A percentile compares a stretch with the other conserved stretches of the same genome.
Conservation (phyloP, 345 rosid genomes). For the Erucastrum elatum region DNA sequence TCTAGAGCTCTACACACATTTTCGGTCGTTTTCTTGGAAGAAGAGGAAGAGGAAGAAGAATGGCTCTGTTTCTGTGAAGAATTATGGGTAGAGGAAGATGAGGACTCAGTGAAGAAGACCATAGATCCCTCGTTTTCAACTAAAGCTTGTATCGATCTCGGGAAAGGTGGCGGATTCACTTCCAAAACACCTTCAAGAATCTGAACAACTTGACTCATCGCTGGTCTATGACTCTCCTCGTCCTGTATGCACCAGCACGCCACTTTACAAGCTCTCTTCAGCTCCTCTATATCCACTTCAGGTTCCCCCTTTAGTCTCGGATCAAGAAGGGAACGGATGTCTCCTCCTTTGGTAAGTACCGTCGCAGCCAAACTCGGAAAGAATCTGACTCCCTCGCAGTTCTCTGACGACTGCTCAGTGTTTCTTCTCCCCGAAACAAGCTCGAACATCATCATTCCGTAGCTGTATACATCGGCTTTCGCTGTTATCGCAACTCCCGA, state of each 20-base stretch:
- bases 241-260: constrained; percentile 94
- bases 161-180: constrained; percentile 58
- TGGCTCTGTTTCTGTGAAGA: constrained; percentile 36
- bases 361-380: constrained; percentile 66
- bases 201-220: constrained; percentile 87
- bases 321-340: constrained; percentile 55
- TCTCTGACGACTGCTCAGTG: constrained; percentile 47
- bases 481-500: constrained; percentile 82
- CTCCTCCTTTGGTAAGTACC: constrained; percentile 46
- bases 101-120: constrained; percentile 38
- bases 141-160: constrained; percentile 58
- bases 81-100: constrained; percentile 26
- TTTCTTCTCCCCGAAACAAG: constrained; percentile 75
- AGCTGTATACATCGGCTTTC: constrained; percentile 86
- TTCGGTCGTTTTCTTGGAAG: constrained; percentile 9
- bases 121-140: constrained; percentile 28
- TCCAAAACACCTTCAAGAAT: constrained; percentile 71
- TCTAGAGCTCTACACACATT: too few relatives aligned
- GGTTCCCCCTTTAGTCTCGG: constrained; percentile 42
- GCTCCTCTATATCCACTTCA: constrained; percentile 55
- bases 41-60: constrained; percentile 39
- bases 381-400: constrained; percentile 33
- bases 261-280: constrained; percentile 55
- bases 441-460: constrained; percentile 89
- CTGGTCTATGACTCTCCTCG: constrained; percentile 64